phyloP scores from a whole-genome alignment of 2,329 filamentous ascomycete species.

The Ophiosphaerella herpotricha region DNA sequence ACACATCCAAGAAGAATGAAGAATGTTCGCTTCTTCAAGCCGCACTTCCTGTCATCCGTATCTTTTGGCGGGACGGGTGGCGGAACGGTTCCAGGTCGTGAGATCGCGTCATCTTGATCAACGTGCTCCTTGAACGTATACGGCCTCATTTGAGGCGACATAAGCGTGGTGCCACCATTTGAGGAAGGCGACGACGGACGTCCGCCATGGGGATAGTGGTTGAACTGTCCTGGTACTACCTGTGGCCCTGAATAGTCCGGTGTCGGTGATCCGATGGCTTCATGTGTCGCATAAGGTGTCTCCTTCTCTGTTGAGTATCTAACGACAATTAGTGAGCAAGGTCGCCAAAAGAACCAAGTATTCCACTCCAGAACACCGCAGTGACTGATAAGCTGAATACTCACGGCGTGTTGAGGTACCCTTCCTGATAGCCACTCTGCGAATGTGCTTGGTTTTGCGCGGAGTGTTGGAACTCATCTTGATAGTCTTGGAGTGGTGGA shows the following conservation, averaged over 20 bases:
- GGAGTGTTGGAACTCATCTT: constrained; percentile 14
- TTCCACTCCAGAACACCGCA: too few species aligned
- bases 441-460: constrained; percentile 7
- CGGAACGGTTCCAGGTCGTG: constrained; percentile 13
- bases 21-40: constrained; percentile 30
- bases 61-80: constrained; percentile 22
- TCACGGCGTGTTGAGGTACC: constrained; percentile 12
- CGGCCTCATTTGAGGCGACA: constrained; percentile 20
- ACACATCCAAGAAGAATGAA: constrained; percentile 27
- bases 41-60: constrained; percentile 23
- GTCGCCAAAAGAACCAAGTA: too few species aligned
- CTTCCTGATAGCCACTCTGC: constrained; percentile 15
- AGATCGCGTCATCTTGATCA: constrained; percentile 15
- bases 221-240: constrained; percentile 25
- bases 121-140: constrained; percentile 34
- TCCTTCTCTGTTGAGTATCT: constrained; percentile 30
- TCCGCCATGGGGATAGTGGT: constrained; percentile 14
- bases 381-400: constrained; percentile 1
- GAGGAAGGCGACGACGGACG: constrained; percentile 22
- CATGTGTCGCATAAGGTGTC: constrained; percentile 16
- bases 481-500: constrained; percentile 18
- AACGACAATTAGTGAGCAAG: constrained; percentile 8
- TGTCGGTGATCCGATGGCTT: constrained; percentile 10
- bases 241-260: constrained; percentile 30
- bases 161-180: constrained; percentile 19